Evolutionary conservation across 2,329 filamentous ascomycete genomes (phyloP), one percentile per base, ranked within the genome.

Genomic region (Aspergillus terreus): DNA sequence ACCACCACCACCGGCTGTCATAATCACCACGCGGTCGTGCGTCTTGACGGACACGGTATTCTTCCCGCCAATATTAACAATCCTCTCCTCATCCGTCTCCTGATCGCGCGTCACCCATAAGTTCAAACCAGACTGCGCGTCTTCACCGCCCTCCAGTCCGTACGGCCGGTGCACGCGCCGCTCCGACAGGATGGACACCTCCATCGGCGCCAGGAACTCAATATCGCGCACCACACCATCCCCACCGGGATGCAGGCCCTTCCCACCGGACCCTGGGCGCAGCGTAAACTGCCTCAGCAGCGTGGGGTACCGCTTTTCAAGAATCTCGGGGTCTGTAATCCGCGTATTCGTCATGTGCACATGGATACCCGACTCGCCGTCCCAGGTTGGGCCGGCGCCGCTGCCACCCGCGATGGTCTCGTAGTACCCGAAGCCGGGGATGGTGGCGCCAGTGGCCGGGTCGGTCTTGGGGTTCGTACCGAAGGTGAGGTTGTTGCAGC

Each of bases 311-410:
- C 89, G 77, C 40, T 88, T 80, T 73, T 94, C 89, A 55, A 94
- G 88, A 11, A 92, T 83, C 66, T 95, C 89, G 0, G 86, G 81
- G 66, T 95, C 89, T 0, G 89, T 92, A 65, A 92, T 94, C 4
- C 89, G 81, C 1, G 88, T 94, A 69, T 94, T 95, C 10, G 89
- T 94, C 87, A 92, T 92, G 72, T 92, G 88, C 4, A 84, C 87
- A 66, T 94, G 88, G 32, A 92, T 87, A 19, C 88, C 88, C 51
- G 78, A 84, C 21, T 88, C 86, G 21, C 89, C 89, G 53, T 86
- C 79, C 89, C 89, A 94, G 19, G 80, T 79, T 0, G 85, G 82
- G 0, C 89, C 89, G 0, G 89, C 90, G 41, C 88, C 90, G 42
- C 82, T 85, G 2, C 89, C 90, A 38, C 90, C 89, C 0, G 88